Evolutionary conservation across 805 yeast genomes (phyloP), one percentile per base, ranked within the genome.

Genomic region (Ogataea glucozyma): DNA sequence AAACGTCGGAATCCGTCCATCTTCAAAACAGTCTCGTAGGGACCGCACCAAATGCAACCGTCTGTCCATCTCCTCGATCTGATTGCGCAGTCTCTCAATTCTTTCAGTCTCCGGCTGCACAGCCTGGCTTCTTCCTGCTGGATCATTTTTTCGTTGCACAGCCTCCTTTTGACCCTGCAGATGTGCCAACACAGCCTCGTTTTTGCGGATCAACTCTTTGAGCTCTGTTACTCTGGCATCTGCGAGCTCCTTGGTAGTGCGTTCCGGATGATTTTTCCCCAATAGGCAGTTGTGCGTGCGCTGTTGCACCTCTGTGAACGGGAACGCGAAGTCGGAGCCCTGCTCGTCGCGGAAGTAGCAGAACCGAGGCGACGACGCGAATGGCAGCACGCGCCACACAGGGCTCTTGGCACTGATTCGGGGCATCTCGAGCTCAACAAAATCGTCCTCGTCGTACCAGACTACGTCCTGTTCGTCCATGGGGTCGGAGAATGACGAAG

Each of bases 361-460:
- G 44, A 83, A 76, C 51, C 78, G 65, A 1, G 88, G 88, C 6
- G 85, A 70, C 36, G 62, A 58, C 0, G 68, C 68, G 30, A 65
- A 63, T 2, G 95, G 91, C 31, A 67, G 56, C 2, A 83, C 75
- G 13, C 11, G 64, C 67, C 35, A 88, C 69, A 10, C 53, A 31
- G 45, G 82, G 9, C 49, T 57, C 26, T 67, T 52, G 38, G 51
- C 68, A 46, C 57, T 67, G 4, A 67, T 60, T 1, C 69, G 51
- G 4, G 76, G 72, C 37, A 72, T 66, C 46, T 84, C 86, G 31
- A 88, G 57, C 52, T 89, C 97, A 9, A 77, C 67, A 52, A 77
- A 89, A 58, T 89, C 97, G 44, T 85, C 84, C 17, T 70, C 64
- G 55, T 88, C 95, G 36, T 78, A 69, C 97, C 97, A 89, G 3